phyloP scores from a whole-genome alignment of 345 rosid genomes.

The Corchorus olitorius region DNA sequence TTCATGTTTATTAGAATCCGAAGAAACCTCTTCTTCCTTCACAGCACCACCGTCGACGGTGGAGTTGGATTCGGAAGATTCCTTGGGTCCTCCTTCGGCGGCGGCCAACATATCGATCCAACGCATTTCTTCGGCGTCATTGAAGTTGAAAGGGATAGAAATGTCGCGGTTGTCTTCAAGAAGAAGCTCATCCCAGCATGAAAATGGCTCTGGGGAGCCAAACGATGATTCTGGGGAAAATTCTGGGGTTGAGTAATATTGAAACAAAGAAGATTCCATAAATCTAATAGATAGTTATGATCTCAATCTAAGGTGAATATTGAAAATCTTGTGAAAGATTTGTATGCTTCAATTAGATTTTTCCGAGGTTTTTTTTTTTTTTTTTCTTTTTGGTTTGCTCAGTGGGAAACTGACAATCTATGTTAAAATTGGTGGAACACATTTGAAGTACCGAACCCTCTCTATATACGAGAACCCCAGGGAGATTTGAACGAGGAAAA shows the following conservation, averaged over 20 bases:
- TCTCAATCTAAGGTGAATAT: neutral
- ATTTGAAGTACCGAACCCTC: neutral
- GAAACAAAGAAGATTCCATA: constrained; percentile 37
- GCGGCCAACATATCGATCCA: constrained; percentile 39
- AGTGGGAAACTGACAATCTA: neutral
- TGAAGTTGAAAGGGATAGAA: constrained; percentile 36
- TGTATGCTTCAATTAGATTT: neutral
- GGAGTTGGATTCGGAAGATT: constrained; percentile 42
- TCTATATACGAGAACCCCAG: constrained; percentile 4
- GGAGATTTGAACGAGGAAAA: neutral
- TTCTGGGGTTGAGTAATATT: constrained; percentile 23
- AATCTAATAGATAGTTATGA: neutral
- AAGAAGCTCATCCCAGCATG: constrained; percentile 42
- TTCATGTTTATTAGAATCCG: constrained; percentile 23
- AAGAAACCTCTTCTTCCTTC: constrained; percentile 43
- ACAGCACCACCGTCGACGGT: constrained; percentile 4
- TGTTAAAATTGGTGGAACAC: neutral
- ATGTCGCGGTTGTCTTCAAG: constrained; percentile 21
- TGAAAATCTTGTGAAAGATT: constrained; percentile 2
- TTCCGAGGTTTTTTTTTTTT: neutral
- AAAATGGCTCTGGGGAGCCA: constrained; percentile 43
- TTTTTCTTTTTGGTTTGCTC: neutral
- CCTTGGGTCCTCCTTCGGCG: constrained; percentile 34
- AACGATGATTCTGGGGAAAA: constrained; percentile 40
- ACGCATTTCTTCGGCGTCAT: constrained; percentile 48